Conservation (phyloP, 2,329 filamentous ascomycete genomes). For the Penicillium crustosum region DNA sequence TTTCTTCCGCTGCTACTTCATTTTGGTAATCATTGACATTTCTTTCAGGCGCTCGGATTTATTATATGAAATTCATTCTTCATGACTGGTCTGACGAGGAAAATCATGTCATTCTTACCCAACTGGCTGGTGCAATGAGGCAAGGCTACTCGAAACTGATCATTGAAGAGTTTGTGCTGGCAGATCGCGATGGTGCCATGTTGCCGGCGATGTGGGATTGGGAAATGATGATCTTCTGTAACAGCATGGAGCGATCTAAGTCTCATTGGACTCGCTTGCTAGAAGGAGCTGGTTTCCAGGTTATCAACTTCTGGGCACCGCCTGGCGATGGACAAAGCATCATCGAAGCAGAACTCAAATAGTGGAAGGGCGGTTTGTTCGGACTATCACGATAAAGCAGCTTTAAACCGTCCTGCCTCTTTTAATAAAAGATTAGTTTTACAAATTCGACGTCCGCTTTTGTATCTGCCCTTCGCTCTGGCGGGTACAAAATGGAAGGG, state of each 20-base stretch:
- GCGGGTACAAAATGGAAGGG: too few relatives aligned
- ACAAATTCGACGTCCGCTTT: too few relatives aligned
- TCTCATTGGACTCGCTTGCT: conserved; percentile 36
- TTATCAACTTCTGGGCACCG: conserved; percentile 22
- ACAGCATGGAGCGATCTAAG: conserved; percentile 34
- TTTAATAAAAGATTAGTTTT: background rate
- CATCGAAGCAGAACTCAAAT: conserved; percentile 12
- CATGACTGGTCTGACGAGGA: conserved; percentile 43
- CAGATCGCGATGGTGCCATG: conserved; percentile 28
- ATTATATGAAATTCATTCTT: conserved; percentile 42
- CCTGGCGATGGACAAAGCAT: conserved; percentile 7
- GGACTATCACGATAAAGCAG: background rate
- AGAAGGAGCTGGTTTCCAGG: conserved; percentile 32
- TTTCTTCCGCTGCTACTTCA: background rate
- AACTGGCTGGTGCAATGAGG: conserved; percentile 32
- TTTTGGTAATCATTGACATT: background rate
- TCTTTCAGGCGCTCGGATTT: conserved; percentile 31
- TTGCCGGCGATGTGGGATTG: conserved; percentile 31
- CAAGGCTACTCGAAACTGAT: conserved; percentile 39
- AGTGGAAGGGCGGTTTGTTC: background rate
- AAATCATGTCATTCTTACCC: conserved; percentile 30
- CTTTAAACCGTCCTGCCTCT: background rate
- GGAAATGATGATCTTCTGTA: conserved; percentile 36
- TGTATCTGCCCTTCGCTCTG: too few relatives aligned
- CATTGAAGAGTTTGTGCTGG: conserved; percentile 44